Base-by-base conservation (phyloP, 345 rosid genomes). In the Cardiospermum halicacabum region DNA sequence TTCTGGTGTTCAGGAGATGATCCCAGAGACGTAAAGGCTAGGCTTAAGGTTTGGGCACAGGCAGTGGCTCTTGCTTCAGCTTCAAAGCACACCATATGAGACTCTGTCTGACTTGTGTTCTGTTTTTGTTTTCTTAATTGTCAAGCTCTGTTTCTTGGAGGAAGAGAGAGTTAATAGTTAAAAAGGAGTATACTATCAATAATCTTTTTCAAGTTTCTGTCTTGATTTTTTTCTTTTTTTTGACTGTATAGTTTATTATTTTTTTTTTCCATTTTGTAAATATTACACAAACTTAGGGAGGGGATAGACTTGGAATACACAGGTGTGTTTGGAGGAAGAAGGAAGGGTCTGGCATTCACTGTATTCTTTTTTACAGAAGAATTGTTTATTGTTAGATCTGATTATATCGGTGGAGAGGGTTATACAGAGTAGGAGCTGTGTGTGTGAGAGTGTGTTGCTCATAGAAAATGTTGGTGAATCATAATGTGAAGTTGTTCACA, bases 21-120 rank as follows among this genome's bases (percentile, higher is more conserved):
- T 69, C 96, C 99, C 9, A 68, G 85, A 62, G 96, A 91, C 22
- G 99, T 91, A 27, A 94, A 94, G 83, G 97, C 96, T 2, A 74
- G 97, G 76, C 84, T 91, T 8, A 94, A 87, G 78, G 92, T 84
- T 40, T 94, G 99, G 99, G 97, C 99, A 62, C 99, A 90, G 54
- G 88, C 95, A 5, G 99, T 94, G 75, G 96, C 96, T 12, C 71
- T 89, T 12, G 86, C 85, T 3, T 86, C 96, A 6, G 42, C 93
- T 16, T 74, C 91, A 54, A 75, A 75, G 49, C 65, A 74, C n/a
- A 56, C 75, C 66, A 4, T 37, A n/a, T n/a, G n/a, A n/a, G n/a
- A n/a, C n/a, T n/a, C n/a, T n/a, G n/a, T n/a, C 48, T 74, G 62
- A 74, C 67, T 60, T 4, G 31, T 10, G 53, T 61, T 56, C 43